Base-by-base conservation (phyloP, 768 basidiomycete species). In the Daedaleopsis nitida region DNA sequence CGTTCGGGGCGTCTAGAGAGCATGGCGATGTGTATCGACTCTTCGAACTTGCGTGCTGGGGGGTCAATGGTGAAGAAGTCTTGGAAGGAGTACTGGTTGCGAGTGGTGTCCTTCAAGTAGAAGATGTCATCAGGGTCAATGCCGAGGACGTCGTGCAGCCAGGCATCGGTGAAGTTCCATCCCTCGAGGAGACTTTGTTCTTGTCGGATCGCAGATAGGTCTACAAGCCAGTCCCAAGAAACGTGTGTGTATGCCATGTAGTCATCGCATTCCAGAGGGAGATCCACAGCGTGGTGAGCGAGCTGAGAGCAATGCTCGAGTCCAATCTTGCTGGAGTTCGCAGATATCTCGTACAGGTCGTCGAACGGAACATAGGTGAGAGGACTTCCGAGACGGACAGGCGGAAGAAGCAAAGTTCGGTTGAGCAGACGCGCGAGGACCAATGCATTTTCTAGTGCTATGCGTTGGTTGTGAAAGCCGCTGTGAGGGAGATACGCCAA, bases 381-480 rank as follows among this genome's bases (percentile, higher is more conserved):
- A 75, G 87, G 82, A 45, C 66, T 72, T 42, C 90, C 89, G 7
- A 92, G 82, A 42, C 86, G 84, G 32, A 88, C 78, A 12, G 88
- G 88, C n/a, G 92, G 91, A 35, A 92, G 76, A 64, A 94, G 82
- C 35, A 94, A 78, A 12, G 91, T 94, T 61, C 91, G 87, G 74
- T 88, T 86, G 60, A 92, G 81, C 34, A 88, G 70, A 60, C 74
- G 77, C 1, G 91, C 80, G 53, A 94, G 81, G n/a, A 87, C 77
- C 19, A 93, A 80, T 3, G 90, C 92, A 67, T 94, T 94, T 75
- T 94, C 90, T 62, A 94, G 81, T 17, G 90, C 87, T 65, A 94
- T 92, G 37, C 91, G 86, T 74, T 94, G 91, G 72, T 92, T 94
- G 73, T 94, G 90, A 65, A 91, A 88, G 3, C 91, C 89, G 63